phyloP scores from a whole-genome alignment of 352 stramenopile species.

The Pythium volutum region DNA sequence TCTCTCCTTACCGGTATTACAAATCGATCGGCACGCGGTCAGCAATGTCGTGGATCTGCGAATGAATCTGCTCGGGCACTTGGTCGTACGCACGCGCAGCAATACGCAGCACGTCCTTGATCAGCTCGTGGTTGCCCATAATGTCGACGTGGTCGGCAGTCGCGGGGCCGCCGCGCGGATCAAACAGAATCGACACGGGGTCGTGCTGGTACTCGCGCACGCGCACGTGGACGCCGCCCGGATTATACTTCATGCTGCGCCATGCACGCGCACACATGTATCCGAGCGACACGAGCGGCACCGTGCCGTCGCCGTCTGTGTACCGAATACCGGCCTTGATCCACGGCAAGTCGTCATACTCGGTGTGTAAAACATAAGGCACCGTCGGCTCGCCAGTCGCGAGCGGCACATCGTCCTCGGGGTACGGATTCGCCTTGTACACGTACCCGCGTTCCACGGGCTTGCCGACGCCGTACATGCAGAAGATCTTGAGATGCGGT shows the following conservation, averaged over 20 bases:
- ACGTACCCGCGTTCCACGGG: conserved; percentile 85
- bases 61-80: conserved; percentile 71
- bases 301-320: conserved; percentile 91
- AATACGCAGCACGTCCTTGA: conserved; percentile 70
- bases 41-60: conserved; percentile 62
- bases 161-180: conserved; percentile 61
- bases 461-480: conserved; percentile 92
- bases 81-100: conserved; percentile 59
- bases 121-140: conserved; percentile 92
- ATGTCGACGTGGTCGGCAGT: conserved; percentile 95
- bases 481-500: conserved; percentile 93
- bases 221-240: conserved; percentile 77
- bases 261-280: conserved; percentile 92
- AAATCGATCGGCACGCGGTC: conserved; percentile 40
- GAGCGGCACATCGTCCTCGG: conserved; percentile 29
- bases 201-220: conserved; percentile 78
- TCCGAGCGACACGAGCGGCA: conserved; percentile 92
- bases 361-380: conserved; percentile 63
- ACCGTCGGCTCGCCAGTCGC: conserved; percentile 46
- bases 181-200: conserved; percentile 71
- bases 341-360: conserved; percentile 58
- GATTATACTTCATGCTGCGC: conserved; percentile 84
- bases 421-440: conserved; percentile 47
- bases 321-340: conserved; percentile 82
- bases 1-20: conserved; percentile 2